Base-by-base conservation (phyloP, 2,329 filamentous ascomycete genomes). In the Aspergillus unguis region DNA sequence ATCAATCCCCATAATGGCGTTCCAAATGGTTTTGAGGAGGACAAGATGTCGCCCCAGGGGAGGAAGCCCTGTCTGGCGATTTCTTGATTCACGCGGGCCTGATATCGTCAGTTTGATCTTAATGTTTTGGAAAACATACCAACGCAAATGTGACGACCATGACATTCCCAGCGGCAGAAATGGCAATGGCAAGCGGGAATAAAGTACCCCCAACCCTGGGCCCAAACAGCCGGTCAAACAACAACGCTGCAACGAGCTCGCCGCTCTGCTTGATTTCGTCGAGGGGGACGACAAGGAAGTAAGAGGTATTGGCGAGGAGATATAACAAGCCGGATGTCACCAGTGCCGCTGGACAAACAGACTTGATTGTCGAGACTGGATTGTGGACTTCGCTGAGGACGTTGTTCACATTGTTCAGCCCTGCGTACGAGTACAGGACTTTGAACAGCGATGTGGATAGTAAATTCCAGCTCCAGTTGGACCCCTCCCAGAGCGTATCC, bases 351-450 rank as follows among this genome's bases (percentile, higher is more conserved):
- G 83, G 73, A 0, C 82, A 81, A 1, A 86, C 85, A 0, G 81
- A 82, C 48, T 80, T 84, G 11, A 89, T 67, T 0, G 86, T 89
- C 10, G 79, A 73, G 0, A 88, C 78, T 0, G 86, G 86, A 54
- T 88, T 77, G 54, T 83, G 83, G 23, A 89, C 85, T 64, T 89
- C 86, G 62, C 86, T 87, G 46, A 89, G 73, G 3, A 88, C 85
- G 58, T 88, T 86, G 68, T 85, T 87, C 56, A 85, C 77, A 54
- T 88, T 88, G 48, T 77, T 80, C 9, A 86, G 72, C 0, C 86
- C 86, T 0, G 84, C 77, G 52, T 87, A 89, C 0, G 85, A 86
- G 65, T 88, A 88, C 41, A 85, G 82, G 0, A 88, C 83, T 59
- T 85, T 74, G 63, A 74, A 70, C 6, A 89, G 69, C 0, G 85